phyloP scores from a whole-genome alignment of 495 filamentous ascomycete species.

The Lepidopterella palustris region DNA sequence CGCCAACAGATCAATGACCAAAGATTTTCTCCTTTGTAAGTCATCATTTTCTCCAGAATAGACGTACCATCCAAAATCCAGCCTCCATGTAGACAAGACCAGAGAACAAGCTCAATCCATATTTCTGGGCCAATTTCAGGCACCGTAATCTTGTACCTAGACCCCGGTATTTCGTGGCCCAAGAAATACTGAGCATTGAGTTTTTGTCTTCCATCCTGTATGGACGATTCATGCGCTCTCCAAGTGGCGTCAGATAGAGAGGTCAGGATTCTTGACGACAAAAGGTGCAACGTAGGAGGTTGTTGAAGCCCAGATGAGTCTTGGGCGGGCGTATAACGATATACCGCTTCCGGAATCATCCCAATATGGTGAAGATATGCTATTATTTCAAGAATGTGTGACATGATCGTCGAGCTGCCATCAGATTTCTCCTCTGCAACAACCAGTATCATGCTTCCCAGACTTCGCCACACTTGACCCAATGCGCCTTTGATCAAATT shows the following conservation, averaged over 20 bases:
- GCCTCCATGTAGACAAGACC: slow-evolving; percentile 59
- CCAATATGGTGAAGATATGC: slow-evolving; percentile 55
- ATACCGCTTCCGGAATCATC: slow-evolving; percentile 53
- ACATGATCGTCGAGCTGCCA: slow-evolving; percentile 41
- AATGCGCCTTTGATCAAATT: slow-evolving; percentile 23
- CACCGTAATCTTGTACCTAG: slow-evolving; percentile 46
- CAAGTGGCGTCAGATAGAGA: slow-evolving; percentile 58
- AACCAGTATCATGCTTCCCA: slow-evolving; percentile 50
- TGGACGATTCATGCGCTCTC: slow-evolving; percentile 45
- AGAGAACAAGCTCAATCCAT: slow-evolving; percentile 62
- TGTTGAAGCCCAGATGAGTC: slow-evolving; percentile 42
- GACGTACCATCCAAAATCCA: slow-evolving; percentile 49
- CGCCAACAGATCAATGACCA: slow-evolving; percentile 34
- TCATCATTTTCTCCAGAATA: slow-evolving; percentile 42
- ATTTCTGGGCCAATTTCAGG: slow-evolving; percentile 51
- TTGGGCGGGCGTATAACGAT: slow-evolving; percentile 39
- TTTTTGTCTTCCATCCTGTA: slow-evolving; percentile 41
- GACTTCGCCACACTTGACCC: slow-evolving; percentile 44
- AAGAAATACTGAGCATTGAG: slow-evolving; percentile 37
- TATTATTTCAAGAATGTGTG: slow-evolving; percentile 51
- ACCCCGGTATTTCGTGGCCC: slow-evolving; percentile 46
- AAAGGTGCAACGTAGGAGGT: slow-evolving; percentile 52
- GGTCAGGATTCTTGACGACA: slow-evolving; percentile 54
- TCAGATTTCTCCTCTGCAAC: slow-evolving; percentile 41
- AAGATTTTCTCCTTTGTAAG: slow-evolving; percentile 21